These are phyloP conservation scores for Viridothelium virens DNA, from an alignment of 495 filamentous ascomycete genomes.

Conservation along the genomic window DNA sequence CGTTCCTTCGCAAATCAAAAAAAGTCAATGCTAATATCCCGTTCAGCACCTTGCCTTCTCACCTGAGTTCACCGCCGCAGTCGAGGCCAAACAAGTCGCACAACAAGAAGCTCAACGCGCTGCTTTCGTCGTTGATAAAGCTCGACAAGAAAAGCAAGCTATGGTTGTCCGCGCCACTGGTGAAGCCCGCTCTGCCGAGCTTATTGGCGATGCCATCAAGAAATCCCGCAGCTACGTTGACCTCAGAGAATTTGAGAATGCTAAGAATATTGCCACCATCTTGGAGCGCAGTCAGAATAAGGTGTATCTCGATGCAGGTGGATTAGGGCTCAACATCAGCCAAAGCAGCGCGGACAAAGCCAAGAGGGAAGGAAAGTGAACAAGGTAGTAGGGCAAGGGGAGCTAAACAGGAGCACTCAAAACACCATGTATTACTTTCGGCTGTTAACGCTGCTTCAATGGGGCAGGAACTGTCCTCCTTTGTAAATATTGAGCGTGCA, in stretches of 20 bases:
- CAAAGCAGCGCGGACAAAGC: slow-evolving; percentile 45
- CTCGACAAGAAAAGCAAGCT: slow-evolving; percentile 97
- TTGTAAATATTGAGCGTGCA: neutral
- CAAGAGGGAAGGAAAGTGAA: slow-evolving; percentile 10
- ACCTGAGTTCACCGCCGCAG: slow-evolving; percentile 95
- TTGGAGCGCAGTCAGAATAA: slow-evolving; percentile 88
- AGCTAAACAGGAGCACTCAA: neutral
- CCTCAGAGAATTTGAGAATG: slow-evolving; percentile 94
- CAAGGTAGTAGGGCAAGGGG: neutral
- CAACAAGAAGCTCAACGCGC: slow-evolving; percentile 97
- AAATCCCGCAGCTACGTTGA: slow-evolving; percentile 96
- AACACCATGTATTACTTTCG: neutral
- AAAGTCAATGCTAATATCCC: neutral
- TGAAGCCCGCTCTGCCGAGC: slow-evolving; percentile 95
- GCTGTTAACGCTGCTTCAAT: neutral
- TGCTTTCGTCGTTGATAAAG: slow-evolving; percentile 97
- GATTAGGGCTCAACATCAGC: slow-evolving; percentile 82
- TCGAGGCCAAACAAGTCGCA: slow-evolving; percentile 98
- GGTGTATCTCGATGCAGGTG: slow-evolving; percentile 82
- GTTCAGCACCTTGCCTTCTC: slow-evolving; percentile 93
- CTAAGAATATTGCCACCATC: slow-evolving; percentile 72
- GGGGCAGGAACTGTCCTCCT: neutral
- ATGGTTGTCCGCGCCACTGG: slow-evolving; percentile 97
- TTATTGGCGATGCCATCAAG: slow-evolving; percentile 99
- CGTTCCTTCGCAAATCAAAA: no score